Conservation (phyloP, 345 rosid genomes). For the Nephelium lappaceum region DNA sequence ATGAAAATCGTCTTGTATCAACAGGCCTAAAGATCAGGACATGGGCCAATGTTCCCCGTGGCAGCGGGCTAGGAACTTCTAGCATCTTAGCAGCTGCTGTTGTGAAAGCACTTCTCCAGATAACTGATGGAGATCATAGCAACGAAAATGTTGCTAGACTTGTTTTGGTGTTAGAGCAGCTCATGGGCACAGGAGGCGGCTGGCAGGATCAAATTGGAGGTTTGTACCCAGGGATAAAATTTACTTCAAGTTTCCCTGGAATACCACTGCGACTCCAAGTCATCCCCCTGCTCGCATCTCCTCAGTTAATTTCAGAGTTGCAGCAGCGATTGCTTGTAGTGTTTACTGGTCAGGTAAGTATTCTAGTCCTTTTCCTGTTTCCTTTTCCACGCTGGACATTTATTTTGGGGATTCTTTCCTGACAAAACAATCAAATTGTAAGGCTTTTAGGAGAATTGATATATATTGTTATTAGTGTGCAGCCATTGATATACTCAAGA, state of each 20-base stretch:
- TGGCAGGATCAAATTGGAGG: slow-evolving; percentile 99
- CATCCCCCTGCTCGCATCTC: slow-evolving; percentile 69
- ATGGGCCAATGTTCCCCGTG: slow-evolving; percentile 96
- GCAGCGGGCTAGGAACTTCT: slow-evolving; percentile 96
- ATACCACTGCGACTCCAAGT: slow-evolving; percentile 90
- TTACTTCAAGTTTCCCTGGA: slow-evolving; percentile 90
- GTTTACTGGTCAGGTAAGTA: slow-evolving; percentile 92
- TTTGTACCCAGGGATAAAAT: slow-evolving; percentile 84
- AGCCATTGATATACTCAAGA: neutral
- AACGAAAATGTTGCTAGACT: slow-evolving; percentile 88
- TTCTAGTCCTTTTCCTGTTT: neutral
- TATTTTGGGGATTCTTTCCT: neutral
- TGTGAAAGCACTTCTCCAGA: slow-evolving; percentile 84
- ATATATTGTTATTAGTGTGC: neutral
- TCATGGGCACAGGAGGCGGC: slow-evolving; percentile 99
- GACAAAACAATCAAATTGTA: neutral
- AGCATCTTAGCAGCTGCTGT: slow-evolving; percentile 98
- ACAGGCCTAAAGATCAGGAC: slow-evolving; percentile 70
- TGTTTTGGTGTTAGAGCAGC: slow-evolving; percentile 87
- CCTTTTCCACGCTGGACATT: neutral
- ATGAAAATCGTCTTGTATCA: slow-evolving; percentile 42
- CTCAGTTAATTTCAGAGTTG: slow-evolving; percentile 63
- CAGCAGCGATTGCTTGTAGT: slow-evolving; percentile 82
- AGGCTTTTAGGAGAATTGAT: neutral
- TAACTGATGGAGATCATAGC: slow-evolving; percentile 72